Percentiles rank a stretch among this genome's conserved stretches.
Evolutionary conservation across 1,139 yeast species (phyloP).

Genomic region (Blastobotrys petasosporus): DNA sequence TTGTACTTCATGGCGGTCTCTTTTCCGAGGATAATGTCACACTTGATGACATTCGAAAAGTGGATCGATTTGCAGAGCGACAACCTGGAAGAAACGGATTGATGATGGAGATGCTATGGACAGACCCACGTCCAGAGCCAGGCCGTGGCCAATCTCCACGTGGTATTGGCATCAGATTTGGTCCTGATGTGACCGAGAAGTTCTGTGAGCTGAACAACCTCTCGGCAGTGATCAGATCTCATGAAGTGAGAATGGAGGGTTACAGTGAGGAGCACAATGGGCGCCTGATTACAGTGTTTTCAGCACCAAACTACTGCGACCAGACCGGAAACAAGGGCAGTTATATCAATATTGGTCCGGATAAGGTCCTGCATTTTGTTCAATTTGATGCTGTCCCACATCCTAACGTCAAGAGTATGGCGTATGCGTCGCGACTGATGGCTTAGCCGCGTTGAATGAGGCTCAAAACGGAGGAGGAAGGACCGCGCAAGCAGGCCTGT

Average conservation of each 20-base stretch:
- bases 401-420: conserved; percentile 93
- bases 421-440: conserved; percentile 52
- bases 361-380: conserved; percentile 48
- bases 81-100: conserved; percentile 91
- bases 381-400: conserved; percentile 80
- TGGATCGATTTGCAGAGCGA: conserved; percentile 57
- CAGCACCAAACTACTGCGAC: conserved; percentile 98
- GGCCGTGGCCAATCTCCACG: conserved; percentile 90
- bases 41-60: conserved; percentile 63
- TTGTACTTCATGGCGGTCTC: conserved; percentile 94
- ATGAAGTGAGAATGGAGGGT: conserved; percentile 91
- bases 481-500: too few relatives aligned
- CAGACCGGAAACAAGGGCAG: conserved; percentile 88
- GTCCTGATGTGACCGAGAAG: conserved; percentile 83
- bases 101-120: conserved; percentile 96
- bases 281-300: conserved; percentile 79
- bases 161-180: conserved; percentile 94
- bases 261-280: conserved; percentile 85
- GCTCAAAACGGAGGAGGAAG: too few relatives aligned
- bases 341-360: conserved; percentile 60
- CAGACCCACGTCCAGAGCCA: conserved; percentile 77
- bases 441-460: conserved; percentile 15
- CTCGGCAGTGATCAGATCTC: conserved; percentile 82
- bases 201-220: conserved; percentile 70
- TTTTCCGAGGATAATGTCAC: conserved; percentile 72